Evolutionary conservation across 495 filamentous ascomycete genomes (phyloP).

Genomic region (Beverwykella pulmonaria): DNA sequence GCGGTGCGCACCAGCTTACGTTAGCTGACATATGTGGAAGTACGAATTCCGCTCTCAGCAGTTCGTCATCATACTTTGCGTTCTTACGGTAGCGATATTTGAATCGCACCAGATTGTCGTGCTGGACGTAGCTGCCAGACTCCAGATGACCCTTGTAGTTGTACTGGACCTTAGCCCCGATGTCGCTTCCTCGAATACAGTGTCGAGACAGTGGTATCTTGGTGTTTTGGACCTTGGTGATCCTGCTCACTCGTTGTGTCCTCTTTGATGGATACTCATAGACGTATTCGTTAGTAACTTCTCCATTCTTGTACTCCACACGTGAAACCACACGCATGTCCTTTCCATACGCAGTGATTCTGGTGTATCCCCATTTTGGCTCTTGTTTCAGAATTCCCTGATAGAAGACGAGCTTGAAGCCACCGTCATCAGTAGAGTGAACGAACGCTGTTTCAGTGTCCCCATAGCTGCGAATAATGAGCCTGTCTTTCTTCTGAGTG

Average conservation of each 20-base stretch:
- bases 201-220: constrained; percentile 54
- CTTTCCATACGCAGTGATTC: constrained; percentile 54
- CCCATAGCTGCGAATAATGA: constrained; percentile 35
- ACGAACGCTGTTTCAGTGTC: constrained; percentile 38
- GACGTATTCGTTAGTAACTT: constrained; percentile 54
- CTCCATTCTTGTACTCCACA: constrained; percentile 54
- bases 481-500: constrained; percentile 33
- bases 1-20: constrained; percentile 63
- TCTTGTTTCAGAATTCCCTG: constrained; percentile 31
- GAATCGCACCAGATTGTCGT: constrained; percentile 59
- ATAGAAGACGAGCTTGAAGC: constrained; percentile 39
- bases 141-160: constrained; percentile 59
- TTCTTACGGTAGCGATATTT: constrained; percentile 62
- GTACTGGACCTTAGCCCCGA: constrained; percentile 56
- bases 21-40: constrained; percentile 59
- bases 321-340: constrained; percentile 53
- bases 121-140: constrained; percentile 59
- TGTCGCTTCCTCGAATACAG: constrained; percentile 53
- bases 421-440: constrained; percentile 18
- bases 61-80: constrained; percentile 57
- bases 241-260: constrained; percentile 22
- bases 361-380: constrained; percentile 43
- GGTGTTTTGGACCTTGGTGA: constrained; percentile 29
- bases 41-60: constrained; percentile 61
- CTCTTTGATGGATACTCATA: constrained; percentile 50